These are phyloP conservation scores for Noccaea bulbosa DNA, from an alignment of 345 rosid species.

Conservation along the genomic window DNA sequence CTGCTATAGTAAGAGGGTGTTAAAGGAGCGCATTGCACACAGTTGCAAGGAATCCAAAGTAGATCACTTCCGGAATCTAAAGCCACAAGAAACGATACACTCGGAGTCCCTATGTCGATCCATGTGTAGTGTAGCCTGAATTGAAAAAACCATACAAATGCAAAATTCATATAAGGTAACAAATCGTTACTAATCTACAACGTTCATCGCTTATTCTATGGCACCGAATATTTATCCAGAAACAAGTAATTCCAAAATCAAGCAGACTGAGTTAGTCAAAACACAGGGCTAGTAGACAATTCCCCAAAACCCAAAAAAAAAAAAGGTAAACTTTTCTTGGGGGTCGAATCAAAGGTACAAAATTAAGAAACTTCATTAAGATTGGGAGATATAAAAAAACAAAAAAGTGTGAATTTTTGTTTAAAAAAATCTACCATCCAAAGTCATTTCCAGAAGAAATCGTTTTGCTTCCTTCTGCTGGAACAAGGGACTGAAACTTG, in stretches of 20 bases:
- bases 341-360: slow-evolving; percentile 5
- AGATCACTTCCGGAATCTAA: slow-evolving; percentile 85
- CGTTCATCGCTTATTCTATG: not conserved
- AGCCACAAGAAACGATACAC: slow-evolving; percentile 80
- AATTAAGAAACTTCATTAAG: slow-evolving; percentile 1
- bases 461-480: slow-evolving; percentile 80
- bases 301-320: not conserved
- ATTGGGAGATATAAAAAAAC: no score
- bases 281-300: slow-evolving; percentile 1
- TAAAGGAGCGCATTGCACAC: slow-evolving; percentile 77
- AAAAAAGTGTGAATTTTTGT: not conserved
- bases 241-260: not conserved
- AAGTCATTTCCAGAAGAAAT: slow-evolving; percentile 70
- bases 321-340: not conserved
- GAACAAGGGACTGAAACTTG: slow-evolving; percentile 58
- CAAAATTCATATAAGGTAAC: not conserved
- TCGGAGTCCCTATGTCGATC: slow-evolving; percentile 85
- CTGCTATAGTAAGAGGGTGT: slow-evolving; percentile 62
- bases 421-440: slow-evolving; percentile 58
- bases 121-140: slow-evolving; percentile 79
- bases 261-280: not conserved
- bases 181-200: not conserved
- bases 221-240: not conserved
- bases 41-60: slow-evolving; percentile 90
- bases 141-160: not conserved